Evolutionary conservation across 805 yeast species (phyloP), one percentile per base, ranked within the genome.

Genomic region (Danielozyma ontarioensis): DNA sequence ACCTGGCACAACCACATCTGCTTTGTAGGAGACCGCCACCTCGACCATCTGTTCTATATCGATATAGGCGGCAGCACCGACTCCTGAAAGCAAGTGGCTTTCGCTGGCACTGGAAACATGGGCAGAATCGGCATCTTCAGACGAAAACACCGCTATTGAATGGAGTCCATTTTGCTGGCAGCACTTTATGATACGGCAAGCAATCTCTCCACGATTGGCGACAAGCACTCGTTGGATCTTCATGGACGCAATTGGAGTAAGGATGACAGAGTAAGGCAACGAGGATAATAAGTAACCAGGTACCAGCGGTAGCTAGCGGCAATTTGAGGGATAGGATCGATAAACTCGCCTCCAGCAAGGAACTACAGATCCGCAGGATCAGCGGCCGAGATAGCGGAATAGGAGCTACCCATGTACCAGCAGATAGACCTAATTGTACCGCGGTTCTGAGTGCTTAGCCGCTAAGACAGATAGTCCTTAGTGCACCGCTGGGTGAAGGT

Each of bases 1-100:
- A 52, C 96, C 96, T 7, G 95, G 95, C 55, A 86, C 95, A 54
- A 86, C 83, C 84, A 86, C 84, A 58, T 83, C 77, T 28, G 84
- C 96, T 12, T 70, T 65, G 52, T 83, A 88, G 41, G 72, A 72
- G 54, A 76, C 75, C 28, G 68, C 65, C 33, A 59, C 50, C 14
- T 41, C 40, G 15, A 51, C 45, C 29, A 52, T 33, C 17, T 48
- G 32, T 1, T 40, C 50, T 7, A 48, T 35, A 32, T 51, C 31
- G n/a, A 33, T 33, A 28, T 52, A 52, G 2, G 55, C 60, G 12
- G 39, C 29, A 5, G 59, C 50, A n/a, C 60, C 60, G 10, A 35
- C 28, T 8, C 60, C 60, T 1, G 40, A 21, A 11, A 54, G 17
- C 12, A 43, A 33, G 17, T 46, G 29, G 8, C 53, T 39, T 16